phyloP scores from a whole-genome alignment of 192 early-diverging fungal species.

The Jimgerdemannia flammicorona region DNA sequence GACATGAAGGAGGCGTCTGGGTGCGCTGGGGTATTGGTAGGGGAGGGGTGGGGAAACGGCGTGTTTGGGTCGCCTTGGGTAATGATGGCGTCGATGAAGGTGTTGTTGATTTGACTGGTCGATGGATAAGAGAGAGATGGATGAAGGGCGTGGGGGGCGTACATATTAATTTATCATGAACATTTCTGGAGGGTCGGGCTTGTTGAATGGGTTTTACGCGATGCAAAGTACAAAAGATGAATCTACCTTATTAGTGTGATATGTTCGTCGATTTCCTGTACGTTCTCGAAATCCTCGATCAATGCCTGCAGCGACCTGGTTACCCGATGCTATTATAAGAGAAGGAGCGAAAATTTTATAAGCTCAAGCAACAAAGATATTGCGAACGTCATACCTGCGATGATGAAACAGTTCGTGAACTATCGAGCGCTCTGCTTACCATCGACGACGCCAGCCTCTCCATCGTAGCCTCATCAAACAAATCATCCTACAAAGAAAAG shows the following conservation, averaged over 20 bases:
- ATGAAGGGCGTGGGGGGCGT: neutral
- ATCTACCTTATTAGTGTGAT: neutral
- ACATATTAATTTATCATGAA: too few species aligned
- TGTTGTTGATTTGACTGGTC: conserved; percentile 13
- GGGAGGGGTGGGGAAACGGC: neutral
- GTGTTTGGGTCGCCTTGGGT: conserved; percentile 3
- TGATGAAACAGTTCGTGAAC: neutral
- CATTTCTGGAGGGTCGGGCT: too few species aligned
- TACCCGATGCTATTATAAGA: neutral
- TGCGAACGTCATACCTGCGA: neutral
- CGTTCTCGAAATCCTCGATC: neutral
- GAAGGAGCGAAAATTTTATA: neutral
- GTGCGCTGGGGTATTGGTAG: neutral
- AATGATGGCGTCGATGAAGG: conserved; percentile 9
- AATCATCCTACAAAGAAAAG: neutral
- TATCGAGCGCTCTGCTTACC: neutral
- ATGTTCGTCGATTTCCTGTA: conserved; percentile 2
- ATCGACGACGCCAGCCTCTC: neutral
- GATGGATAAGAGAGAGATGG: too few species aligned
- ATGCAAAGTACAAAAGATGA: too few species aligned
- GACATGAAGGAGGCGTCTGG: conserved; percentile 1
- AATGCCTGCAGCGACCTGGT: neutral
- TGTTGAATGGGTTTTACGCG: too few species aligned
- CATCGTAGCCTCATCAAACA: neutral
- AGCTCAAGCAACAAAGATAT: neutral